Base-by-base conservation (phyloP, 306 rosid genomes). In the Sechiopsis laciniata region DNA sequence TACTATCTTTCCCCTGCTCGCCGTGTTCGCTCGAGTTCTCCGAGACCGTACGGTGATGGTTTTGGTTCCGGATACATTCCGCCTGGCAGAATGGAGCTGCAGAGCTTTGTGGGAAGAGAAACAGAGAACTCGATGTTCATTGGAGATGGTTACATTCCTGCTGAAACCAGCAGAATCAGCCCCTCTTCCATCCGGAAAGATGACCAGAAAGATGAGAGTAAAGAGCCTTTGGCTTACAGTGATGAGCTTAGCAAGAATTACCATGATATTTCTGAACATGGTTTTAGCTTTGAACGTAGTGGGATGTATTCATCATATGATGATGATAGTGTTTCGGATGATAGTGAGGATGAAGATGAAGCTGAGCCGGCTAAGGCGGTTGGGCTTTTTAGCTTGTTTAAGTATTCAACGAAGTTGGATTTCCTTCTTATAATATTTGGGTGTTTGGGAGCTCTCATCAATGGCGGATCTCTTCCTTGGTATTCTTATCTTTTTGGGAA, bases 381-480 rank as follows among this genome's bases (percentile, higher is more conserved):
- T 57, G 96, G 96, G 56, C 48, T 93, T 74, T 76, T 93, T 0
- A 79, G 90, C 76, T 81, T 93, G 90, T 93, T 93, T 72, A 93
- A 80, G 83, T 90, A 93, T 71, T 85, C 96, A 66, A 84, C 90
- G 24, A 90, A 83, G 81, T 82, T 80, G 92, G 97, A 93, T 79
- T 78, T 84, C 72, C 65, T 88, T 71, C 88, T 93, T n/a, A 87
- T 93, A 73, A 59, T 90, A 57, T 66, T 93, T 77, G 98, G 98
- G 0, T 88, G 98, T 77, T n/a, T 90, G 40, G 98, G 97, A 60
- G 96, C 97, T 46, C 83, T 90, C 59, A 83, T 93, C 45, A 88
- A 93, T 79, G 96, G 98, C 19, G 98, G 97, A 15, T 83, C 98
- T 73, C 97, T 90, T 76, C 98, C 97, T 72, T 87, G 79, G 79